Evolutionary conservation across 2,329 filamentous ascomycete species (phyloP), one percentile per base, ranked within the genome.

Genomic region (Stemphylium beticola): DNA sequence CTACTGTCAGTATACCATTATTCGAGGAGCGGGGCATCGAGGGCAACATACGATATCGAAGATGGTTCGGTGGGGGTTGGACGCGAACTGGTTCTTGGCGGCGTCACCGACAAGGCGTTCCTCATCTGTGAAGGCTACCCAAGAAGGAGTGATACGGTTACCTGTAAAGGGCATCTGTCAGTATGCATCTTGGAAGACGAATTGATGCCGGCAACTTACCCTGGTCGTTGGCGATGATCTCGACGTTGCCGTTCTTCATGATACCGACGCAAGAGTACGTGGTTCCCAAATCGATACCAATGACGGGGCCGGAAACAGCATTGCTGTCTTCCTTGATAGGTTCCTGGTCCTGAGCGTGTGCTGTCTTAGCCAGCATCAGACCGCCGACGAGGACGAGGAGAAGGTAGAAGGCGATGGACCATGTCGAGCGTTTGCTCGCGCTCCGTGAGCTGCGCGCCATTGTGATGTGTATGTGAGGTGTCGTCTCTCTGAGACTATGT

Each of bases 21-120:
- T 22, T 11, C n/a, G 32, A 38, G 10, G 18, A 36, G 9, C 3
- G 15, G 43, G n/a, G 37, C 22, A 29, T 22, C 12, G 22, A 39
- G 39, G 20, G 39, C 56, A 29, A 57, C 69, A 68, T 66, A 74
- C 70, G 53, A 77, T 74, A 53, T 77, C 75, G 73, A 81, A 82
- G 57, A 82, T 71, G 48, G 80, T 82, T 58, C 77, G 72, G 59
- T 76, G 62, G 50, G 80, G 80, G 73, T 82, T 82, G 61, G 75
- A 75, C 53, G 80, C 78, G 71, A 74, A 77, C 65, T 78, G 76
- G 64, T 78, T 78, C 74, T 78, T 78, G 49, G 76, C 77, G 73
- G 95, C 92, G 79, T 99, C 95, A 85, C 95, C 95, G 68, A 99
- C 92, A 66, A 99, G 85, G 76, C 95, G 89, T 81, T 98, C 95